Base-by-base conservation (phyloP, 768 basidiomycete species). In the Tylopilus balloui region DNA sequence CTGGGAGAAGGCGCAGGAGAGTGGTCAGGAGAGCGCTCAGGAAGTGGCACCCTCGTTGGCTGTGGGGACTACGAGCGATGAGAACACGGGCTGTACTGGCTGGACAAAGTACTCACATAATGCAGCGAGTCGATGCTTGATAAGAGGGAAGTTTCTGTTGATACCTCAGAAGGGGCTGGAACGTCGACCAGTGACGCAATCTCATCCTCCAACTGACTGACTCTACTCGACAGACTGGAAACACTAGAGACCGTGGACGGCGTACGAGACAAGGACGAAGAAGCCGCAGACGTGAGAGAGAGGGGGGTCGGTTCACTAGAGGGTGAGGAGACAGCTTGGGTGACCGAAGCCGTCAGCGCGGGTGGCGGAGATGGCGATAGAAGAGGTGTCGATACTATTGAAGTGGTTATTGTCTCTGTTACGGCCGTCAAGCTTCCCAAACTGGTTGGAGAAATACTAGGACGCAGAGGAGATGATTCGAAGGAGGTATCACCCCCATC, bases 391-490 rank as follows among this genome's bases (percentile, higher is more conserved):
- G 64, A 55, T 17, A 47, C 46, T 9, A 47, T 44, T 2, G 65
- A 66, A 0, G 61, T 58, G 3, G 62, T 67, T 13, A 67, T 56
- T 1, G 68, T 60, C 15, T 70, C 71, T 11, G 71, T 63, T 29
- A 71, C 52, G 6, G 65, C 70, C 9, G 71, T 67, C 23, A 71
- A 56, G 44, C 64, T 62, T 32, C 60, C 60, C 0, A 66, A 44
- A n/a, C 65, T 69, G 4, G 59, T 65, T 2, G 71, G 65, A 2
- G 71, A 63, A 34, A 64, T 77, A 51, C 77, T 86, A 0, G 88
- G 85, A 24, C 84, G 72, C 60, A 89, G 69, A 62, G 85, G 74
- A 0, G 88, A 88, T 0, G 87, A 87, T 49, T 90, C 88, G 49
- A 81, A 84, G 0, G 86, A 88, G 0, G 59, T 69, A 54, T 90